A percentile compares a stretch with the other conserved stretches of the same genome.
Conservation (phyloP, 2,329 filamentous ascomycete genomes). For the Metarhizium brunneum region DNA sequence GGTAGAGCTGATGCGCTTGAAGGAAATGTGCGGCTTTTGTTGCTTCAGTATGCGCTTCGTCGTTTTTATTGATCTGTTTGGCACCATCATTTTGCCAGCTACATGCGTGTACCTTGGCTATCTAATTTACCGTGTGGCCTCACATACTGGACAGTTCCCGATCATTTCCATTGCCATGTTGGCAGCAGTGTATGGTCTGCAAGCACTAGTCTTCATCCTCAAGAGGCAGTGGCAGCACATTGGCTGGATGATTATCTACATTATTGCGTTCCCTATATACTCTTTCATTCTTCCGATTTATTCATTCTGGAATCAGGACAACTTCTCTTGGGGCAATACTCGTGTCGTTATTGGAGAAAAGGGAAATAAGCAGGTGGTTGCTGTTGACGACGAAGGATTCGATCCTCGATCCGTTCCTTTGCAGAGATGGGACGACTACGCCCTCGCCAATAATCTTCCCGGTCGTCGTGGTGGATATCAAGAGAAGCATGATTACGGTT, state of each 20-base stretch:
- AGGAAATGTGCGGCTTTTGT: conserved; percentile 97
- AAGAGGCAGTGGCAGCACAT: conserved; percentile 98
- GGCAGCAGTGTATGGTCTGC: conserved; percentile 86
- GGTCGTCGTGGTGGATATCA: conserved; percentile 69
- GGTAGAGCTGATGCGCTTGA: conserved; percentile 78
- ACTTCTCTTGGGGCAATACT: conserved; percentile 98
- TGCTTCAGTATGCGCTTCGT: conserved; percentile 98
- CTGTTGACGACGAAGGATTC: conserved; percentile 75
- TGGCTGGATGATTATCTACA: conserved; percentile 99
- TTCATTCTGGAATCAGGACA: conserved; percentile 99
- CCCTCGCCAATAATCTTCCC: conserved; percentile 73
- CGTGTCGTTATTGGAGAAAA: conserved; percentile 94
- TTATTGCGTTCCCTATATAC: conserved; percentile 91
- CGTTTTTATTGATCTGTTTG: conserved; percentile 87
- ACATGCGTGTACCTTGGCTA: conserved; percentile 82
- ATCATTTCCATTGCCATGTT: conserved; percentile 82
- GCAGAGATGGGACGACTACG: conserved; percentile 97
- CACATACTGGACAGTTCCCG: conserved; percentile 65
- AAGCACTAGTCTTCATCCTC: conserved; percentile 91
- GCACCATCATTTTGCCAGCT: conserved; percentile 84
- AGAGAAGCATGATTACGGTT: conserved; percentile 56
- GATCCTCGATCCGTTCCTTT: conserved; percentile 89
- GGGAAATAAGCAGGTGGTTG: conserved; percentile 82
- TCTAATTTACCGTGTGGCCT: conserved; percentile 71
- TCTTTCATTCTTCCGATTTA: conserved; percentile 86